Conservation (phyloP, 2,329 filamentous ascomycete genomes). For the Penicillium sp. region DNA sequence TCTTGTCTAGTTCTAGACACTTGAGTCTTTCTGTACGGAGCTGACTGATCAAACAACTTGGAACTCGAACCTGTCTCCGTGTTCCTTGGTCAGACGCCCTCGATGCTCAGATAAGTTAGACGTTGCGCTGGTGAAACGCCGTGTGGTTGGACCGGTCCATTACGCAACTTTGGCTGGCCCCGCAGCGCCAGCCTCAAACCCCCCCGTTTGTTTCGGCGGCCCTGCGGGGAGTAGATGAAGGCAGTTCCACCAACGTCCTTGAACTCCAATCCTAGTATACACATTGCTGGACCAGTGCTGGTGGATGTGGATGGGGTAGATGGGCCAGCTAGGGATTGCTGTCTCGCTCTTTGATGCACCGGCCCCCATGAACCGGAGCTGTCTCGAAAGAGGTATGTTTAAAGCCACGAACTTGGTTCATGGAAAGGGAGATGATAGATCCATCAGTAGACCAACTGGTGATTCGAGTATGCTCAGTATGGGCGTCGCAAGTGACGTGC, state of each 20-base stretch:
- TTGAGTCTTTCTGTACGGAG: too few relatives aligned
- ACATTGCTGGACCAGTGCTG: not conserved
- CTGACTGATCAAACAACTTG: too few relatives aligned
- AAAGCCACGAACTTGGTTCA: too few relatives aligned
- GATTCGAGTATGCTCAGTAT: not conserved
- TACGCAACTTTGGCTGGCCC: not conserved
- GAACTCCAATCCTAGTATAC: not conserved
- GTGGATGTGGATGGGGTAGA: not conserved
- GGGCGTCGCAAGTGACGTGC: not conserved
- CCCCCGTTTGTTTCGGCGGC: not conserved
- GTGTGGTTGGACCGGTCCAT: conserved; percentile 11
- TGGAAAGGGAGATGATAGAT: not conserved
- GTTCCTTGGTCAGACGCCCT: not conserved
- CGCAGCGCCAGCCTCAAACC: not conserved
- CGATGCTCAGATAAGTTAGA: not conserved
- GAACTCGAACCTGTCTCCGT: not conserved
- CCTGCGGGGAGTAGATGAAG: not conserved
- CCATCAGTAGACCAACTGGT: not conserved
- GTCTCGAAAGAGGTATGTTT: not conserved
- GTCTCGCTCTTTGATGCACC: not conserved
- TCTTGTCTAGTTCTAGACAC: too few relatives aligned
- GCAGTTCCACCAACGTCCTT: not conserved
- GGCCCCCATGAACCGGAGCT: not conserved
- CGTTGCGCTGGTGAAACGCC: conserved; percentile 6
- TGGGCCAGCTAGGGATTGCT: not conserved